Percentiles rank a stretch among this genome's conserved stretches.
These are phyloP conservation scores for Pinus albicaulis DNA, from an alignment of 75 land plant species.

Conservation along the genomic window DNA sequence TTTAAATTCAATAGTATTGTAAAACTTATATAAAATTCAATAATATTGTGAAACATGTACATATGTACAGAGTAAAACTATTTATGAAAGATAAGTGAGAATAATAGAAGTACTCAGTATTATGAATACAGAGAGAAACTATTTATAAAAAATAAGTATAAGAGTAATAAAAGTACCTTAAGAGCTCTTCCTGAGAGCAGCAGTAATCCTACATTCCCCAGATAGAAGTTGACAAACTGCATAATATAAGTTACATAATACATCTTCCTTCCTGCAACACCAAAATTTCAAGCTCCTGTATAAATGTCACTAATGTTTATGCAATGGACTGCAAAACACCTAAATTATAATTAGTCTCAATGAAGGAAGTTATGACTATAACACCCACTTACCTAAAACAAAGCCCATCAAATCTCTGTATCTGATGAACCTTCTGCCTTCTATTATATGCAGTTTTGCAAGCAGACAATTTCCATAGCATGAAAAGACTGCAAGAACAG, in stretches of 20 bases:
- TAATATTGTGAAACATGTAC: too few relatives aligned
- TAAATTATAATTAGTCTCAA: not conserved
- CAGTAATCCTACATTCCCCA: conserved; percentile 43
- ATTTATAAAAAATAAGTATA: not conserved
- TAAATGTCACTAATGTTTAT: too few relatives aligned
- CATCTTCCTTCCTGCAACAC: conserved; percentile 32
- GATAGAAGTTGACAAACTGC: conserved; percentile 30
- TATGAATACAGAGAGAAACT: too few relatives aligned
- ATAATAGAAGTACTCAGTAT: too few relatives aligned
- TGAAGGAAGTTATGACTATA: not conserved
- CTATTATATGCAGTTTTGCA: conserved; percentile 40
- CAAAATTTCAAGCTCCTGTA: not conserved
- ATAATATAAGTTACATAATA: conserved; percentile 41
- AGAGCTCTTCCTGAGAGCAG: conserved; percentile 10
- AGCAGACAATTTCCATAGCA: conserved; percentile 47
- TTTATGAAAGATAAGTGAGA: too few relatives aligned
- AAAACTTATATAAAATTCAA: too few relatives aligned
- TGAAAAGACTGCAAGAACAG: conserved; percentile 26
- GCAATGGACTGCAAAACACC: not conserved
- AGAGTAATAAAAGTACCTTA: not conserved
- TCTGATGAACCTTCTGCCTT: conserved; percentile 48
- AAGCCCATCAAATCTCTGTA: conserved; percentile 58
- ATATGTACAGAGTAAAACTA: too few relatives aligned
- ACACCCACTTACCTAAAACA: conserved; percentile 26
- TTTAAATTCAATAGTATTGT: too few relatives aligned